Evolutionary conservation across 78 protist genomes (phyloP).

Genomic region (Tieghemostelium lacteum): DNA sequence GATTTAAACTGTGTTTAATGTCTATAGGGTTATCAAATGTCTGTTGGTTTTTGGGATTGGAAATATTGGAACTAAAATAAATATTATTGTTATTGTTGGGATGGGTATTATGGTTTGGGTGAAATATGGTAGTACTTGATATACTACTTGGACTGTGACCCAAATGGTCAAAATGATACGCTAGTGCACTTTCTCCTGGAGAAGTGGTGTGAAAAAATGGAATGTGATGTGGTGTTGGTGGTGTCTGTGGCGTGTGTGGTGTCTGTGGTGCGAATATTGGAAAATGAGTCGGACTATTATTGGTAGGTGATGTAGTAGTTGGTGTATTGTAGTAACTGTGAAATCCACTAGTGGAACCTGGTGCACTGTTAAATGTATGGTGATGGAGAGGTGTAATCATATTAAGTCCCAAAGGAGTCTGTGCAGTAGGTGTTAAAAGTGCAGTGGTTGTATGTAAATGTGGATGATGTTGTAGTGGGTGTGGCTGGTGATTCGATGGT

Average conservation of each 20-base stretch:
- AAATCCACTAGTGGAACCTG: no score
- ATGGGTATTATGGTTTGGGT: no score
- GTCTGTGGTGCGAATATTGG: not conserved
- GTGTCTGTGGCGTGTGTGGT: not conserved
- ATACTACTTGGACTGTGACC: not conserved
- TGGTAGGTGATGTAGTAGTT: not conserved
- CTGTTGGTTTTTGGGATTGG: not conserved
- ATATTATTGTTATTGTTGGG: no score
- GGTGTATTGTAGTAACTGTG: no score
- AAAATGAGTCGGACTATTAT: no score
- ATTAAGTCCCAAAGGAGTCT: not conserved
- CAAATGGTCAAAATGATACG: not conserved
- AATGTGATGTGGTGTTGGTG: not conserved
- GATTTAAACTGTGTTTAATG: not conserved
- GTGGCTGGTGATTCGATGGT: not conserved
- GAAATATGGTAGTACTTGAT: not conserved
- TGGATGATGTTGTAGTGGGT: not conserved
- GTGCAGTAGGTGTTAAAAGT: not conserved
- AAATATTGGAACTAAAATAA: not conserved
- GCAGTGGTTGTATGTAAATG: not conserved
- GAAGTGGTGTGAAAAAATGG: not conserved
- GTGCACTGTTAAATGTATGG: no score
- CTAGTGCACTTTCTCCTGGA: not conserved
- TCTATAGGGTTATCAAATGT: not conserved
- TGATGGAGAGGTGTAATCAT: not conserved